Evolutionary conservation across 2,329 filamentous ascomycete species (phyloP).

Genomic region (Aspergillus sp.): DNA sequence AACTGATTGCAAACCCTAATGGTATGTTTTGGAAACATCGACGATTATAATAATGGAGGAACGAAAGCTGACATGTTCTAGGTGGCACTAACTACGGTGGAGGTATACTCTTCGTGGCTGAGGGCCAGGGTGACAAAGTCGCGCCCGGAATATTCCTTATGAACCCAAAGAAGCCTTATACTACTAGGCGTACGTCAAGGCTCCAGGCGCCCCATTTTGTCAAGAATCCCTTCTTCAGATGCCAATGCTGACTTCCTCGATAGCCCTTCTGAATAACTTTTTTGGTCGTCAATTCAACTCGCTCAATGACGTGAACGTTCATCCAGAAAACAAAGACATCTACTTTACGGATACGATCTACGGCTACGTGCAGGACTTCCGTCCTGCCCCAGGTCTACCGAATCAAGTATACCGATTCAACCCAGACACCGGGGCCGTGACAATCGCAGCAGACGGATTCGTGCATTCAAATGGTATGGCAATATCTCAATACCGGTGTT

Average conservation of each 20-base stretch:
- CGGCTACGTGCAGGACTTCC: constrained; percentile 15
- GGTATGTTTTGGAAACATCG: background rate
- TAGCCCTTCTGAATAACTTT: background rate
- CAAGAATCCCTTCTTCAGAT: too few species aligned
- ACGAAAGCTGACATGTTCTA: background rate
- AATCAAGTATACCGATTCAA: constrained; percentile 42
- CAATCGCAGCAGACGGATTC: constrained; percentile 41
- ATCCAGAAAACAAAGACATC: background rate
- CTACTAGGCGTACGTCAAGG: background rate
- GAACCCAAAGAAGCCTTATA: background rate
- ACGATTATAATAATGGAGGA: too few species aligned
- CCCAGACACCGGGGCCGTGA: constrained; percentile 33
- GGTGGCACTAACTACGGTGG: background rate
- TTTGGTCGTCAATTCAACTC: background rate
- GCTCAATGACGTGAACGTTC: background rate
- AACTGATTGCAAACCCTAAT: background rate
- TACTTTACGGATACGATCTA: background rate
- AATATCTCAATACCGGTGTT: background rate
- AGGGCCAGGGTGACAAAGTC: background rate
- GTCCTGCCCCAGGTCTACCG: constrained; percentile 34
- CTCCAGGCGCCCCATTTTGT: too few species aligned
- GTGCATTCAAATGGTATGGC: constrained; percentile 44
- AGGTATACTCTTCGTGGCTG: background rate
- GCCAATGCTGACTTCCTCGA: too few species aligned
- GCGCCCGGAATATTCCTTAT: background rate